These are phyloP conservation scores for Iris macrosiphon DNA, from an alignment of 106 monocot genomes.

Conservation along the genomic window DNA sequence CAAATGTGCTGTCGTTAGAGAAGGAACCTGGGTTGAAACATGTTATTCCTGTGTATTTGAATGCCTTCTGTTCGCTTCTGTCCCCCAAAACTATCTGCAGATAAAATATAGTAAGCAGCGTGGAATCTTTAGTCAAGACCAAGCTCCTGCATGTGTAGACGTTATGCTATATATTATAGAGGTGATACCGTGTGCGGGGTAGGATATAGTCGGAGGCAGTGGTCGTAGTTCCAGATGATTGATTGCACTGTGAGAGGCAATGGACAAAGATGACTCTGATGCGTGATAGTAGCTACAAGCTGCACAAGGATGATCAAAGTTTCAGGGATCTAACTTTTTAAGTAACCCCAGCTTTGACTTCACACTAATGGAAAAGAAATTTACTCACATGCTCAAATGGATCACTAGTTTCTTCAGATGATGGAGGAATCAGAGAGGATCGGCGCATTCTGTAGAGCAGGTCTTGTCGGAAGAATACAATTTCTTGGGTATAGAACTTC, in stretches of 20 bases:
- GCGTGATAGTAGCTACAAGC: conserved; percentile 97
- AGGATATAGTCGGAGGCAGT: conserved; percentile 86
- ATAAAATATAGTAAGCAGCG: not conserved
- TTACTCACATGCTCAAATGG: conserved; percentile 81
- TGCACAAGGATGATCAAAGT: conserved; percentile 25
- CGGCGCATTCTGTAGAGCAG: conserved; percentile 87
- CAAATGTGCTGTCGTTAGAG: conserved; percentile 81
- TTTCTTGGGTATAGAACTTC: conserved; percentile 95
- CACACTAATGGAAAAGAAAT: not conserved
- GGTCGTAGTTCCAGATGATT: conserved; percentile 98
- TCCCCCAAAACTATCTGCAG: conserved; percentile 93
- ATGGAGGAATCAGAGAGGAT: conserved; percentile 76
- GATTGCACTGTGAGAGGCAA: conserved; percentile 90
- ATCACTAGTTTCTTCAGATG: conserved; percentile 75
- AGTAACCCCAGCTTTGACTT: too few species aligned
- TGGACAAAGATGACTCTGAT: conserved; percentile 99
- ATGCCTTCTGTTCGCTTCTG: conserved; percentile 84
- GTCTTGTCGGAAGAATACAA: conserved; percentile 92
- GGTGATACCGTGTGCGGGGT: conserved; percentile 74
- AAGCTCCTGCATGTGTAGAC: too few species aligned
- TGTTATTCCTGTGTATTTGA: conserved; percentile 86
- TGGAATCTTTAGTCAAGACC: too few species aligned
- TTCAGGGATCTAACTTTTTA: not conserved
- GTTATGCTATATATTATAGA: not conserved
- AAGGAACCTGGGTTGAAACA: conserved; percentile 99